Evolutionary conservation across 2,329 filamentous ascomycete genomes (phyloP).

Genomic region (Capronia epimyces): DNA sequence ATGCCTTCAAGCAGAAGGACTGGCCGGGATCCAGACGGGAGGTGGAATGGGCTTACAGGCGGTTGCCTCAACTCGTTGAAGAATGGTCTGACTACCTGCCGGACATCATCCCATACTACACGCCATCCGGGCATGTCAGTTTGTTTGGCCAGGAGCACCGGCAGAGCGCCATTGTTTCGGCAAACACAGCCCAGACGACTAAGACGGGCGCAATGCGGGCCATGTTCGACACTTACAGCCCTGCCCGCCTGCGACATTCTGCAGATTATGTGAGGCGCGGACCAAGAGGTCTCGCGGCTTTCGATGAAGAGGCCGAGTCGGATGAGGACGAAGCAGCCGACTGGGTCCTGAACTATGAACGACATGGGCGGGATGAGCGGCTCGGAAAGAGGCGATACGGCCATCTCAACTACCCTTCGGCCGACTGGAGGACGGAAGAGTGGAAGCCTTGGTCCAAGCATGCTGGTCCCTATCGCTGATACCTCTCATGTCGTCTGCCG

Average conservation of each 20-base stretch:
- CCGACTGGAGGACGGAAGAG: constrained; percentile 1
- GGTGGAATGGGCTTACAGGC: constrained; percentile 33
- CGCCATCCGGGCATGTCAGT: constrained; percentile 37
- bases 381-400: neutral
- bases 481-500: neutral
- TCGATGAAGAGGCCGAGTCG: constrained; percentile 9
- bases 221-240: constrained; percentile 20
- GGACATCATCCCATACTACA: constrained; percentile 35
- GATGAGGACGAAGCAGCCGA: constrained; percentile 6
- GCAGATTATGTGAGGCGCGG: constrained; percentile 6
- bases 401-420: neutral
- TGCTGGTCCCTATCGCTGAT: neutral
- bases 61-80: constrained; percentile 42
- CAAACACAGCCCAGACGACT: constrained; percentile 16
- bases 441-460: constrained; percentile 13
- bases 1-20: constrained; percentile 17
- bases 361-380: constrained; percentile 2
- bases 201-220: constrained; percentile 13
- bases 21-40: constrained; percentile 24
- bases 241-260: constrained; percentile 10
- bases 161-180: constrained; percentile 9
- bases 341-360: constrained; percentile 12
- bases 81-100: constrained; percentile 48
- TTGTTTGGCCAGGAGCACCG: constrained; percentile 12
- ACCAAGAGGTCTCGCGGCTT: neutral